Base-by-base conservation (phyloP, 768 basidiomycete genomes). In the Pulveroboletus ravenelii region DNA sequence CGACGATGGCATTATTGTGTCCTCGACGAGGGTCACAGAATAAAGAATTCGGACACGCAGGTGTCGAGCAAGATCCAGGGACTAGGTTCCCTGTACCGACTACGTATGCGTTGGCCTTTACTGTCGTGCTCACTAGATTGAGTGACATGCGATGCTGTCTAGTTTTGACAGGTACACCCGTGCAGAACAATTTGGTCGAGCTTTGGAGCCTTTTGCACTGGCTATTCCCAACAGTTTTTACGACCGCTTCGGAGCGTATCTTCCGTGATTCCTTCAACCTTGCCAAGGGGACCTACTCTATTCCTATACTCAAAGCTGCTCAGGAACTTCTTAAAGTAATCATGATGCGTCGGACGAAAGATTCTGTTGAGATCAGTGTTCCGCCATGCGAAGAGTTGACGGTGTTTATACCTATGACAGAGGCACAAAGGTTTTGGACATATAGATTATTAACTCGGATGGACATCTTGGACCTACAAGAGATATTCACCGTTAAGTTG, bases 151-250 rank as follows among this genome's bases (percentile, higher is more conserved):
- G 14, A 29, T 15, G 25, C 30, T 14, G 5, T 18, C 32, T 15
- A 81, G 81, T 89, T 51, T 69, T 89, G 50, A 86, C 84, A 0
- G 87, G 87, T 20, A 89, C 87, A 0, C 87, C 87, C 0, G 74
- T 89, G 0, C 86, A 88, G 58, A 84, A 84, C 55, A 79, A 84
- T 53, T 62, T 84, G 10, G 62, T 73, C 17, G 82, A 84, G 59
- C 69, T 84, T 14, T 81, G 79, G 82, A 61, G 72, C 20, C 64
- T 82, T 12, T 64, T 83, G 15, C 77, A 75, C 54, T 82, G 76
- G 76, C 69, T 84, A 15, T 78, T 77, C 56, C 81, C 82, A 5
- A 52, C 54, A 3, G 66, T 82, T 34, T 84, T 84, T 60, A 80
- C 75, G 2, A 41, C 55, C 6, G 55, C 75, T 3, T 74, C 82